Evolutionary conservation across 2,329 filamentous ascomycete genomes (phyloP), one percentile per base, ranked within the genome.

Genomic region (Diplodia mutila): DNA sequence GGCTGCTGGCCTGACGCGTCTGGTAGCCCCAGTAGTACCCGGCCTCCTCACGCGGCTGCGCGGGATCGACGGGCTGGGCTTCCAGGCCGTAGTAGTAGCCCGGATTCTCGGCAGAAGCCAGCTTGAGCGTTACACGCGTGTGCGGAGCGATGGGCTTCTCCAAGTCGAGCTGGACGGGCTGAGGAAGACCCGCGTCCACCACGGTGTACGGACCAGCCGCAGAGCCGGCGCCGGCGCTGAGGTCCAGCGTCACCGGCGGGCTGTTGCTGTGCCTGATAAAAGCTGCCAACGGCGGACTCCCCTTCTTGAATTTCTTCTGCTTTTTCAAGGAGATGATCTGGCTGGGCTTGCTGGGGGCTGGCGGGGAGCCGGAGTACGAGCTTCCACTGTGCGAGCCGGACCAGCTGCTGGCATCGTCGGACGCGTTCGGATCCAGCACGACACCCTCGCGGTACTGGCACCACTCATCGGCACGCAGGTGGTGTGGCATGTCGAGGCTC

Each of bases 11-110:
- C 69, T 85, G 87, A 29, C 93, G 87, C 3, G 93, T 87, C 9
- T 82, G 85, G 77, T 91, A 97, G 54, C 93, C 93, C 92, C 93
- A 97, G 80, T 94, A 96, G 79, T 93, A 95, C 0, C 93, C 93
- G 1, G 83, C 87, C 70, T 93, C 88, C 64, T 90, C 90, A 67
- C 92, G 86, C 0, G 93, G 93, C 3, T 85, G 81, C 29, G 86
- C 82, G 0, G 92, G 91, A 42, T 89, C 84, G 2, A 94, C 89
- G 18, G 89, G 86, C 65, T 89, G 85, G 0, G 86, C 88, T 2
- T 73, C 71, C 4, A 82, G 67, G 9, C 57, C 69, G 0, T 74
- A 71, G 23, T 74, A 73, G 14, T 75, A 70, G 8, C 70, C 48
- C 0, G 75, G 74, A 66, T 84, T 77, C 2, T 79, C 75, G 16